phyloP scores from a whole-genome alignment of 2,329 filamentous ascomycete genomes.

The Zasmidium angulare region DNA sequence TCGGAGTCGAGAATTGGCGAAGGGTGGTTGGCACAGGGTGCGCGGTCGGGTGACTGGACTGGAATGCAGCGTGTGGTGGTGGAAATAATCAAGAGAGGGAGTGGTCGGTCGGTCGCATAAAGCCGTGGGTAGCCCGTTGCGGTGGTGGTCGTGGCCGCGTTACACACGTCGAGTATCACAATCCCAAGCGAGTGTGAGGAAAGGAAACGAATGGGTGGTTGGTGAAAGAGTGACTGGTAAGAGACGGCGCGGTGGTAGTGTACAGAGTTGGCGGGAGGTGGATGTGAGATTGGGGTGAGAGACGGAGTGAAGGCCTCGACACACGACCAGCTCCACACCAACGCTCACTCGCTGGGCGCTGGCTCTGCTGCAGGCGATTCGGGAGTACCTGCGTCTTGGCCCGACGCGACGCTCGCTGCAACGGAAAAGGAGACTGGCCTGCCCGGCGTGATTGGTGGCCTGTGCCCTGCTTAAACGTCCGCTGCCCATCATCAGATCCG shows the following conservation, averaged over 20 bases:
- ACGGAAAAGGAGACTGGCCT: no score
- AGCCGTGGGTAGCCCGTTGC: not conserved
- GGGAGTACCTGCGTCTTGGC: no score
- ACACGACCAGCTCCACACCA: not conserved
- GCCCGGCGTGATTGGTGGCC: no score
- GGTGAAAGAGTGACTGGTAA: constrained; percentile 3
- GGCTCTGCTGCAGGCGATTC: no score
- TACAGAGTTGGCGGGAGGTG: no score
- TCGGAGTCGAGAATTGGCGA: not conserved
- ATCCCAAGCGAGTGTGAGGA: not conserved
- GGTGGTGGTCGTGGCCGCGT: constrained; percentile 3
- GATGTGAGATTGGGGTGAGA: not conserved
- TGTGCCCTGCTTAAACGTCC: not conserved
- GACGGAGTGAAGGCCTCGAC: not conserved
- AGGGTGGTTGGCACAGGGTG: not conserved
- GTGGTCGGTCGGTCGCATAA: constrained; percentile 12
- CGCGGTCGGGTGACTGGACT: not conserved
- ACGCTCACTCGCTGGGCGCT: no score
- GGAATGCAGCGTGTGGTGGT: not conserved
- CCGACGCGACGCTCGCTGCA: no score
- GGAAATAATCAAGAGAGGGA: constrained; percentile 3
- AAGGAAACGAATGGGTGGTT: not conserved
- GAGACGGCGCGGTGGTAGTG: not conserved
- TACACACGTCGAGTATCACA: constrained; percentile 1
- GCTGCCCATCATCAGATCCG: not conserved